Conservation (phyloP, 1,284 basidiomycete species). For the Pseudozyma tsukubaensis region DNA sequence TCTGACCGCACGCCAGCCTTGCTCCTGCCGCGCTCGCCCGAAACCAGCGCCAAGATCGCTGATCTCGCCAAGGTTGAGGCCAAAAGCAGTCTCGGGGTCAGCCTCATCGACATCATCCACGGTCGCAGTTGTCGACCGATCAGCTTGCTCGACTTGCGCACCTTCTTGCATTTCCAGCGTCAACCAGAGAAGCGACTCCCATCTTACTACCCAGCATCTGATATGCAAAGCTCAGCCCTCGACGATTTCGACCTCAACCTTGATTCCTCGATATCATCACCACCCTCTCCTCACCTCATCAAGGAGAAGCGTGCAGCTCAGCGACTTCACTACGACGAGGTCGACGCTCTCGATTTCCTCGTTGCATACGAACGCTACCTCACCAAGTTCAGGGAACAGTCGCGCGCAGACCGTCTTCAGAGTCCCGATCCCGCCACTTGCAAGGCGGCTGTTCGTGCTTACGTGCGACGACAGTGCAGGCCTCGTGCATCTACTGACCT, state of each 20-base stretch:
- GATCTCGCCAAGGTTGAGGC: conserved; percentile 24
- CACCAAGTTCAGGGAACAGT: conserved; percentile 37
- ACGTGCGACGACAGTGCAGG: conserved; percentile 32
- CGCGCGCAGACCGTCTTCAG: conserved; percentile 31
- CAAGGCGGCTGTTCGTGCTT: conserved; percentile 38
- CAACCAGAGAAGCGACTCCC: conserved; percentile 28
- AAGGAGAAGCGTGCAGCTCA: conserved; percentile 9
- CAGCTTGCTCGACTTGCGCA: conserved; percentile 38
- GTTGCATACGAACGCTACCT: conserved; percentile 54
- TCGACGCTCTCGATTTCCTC: conserved; percentile 56
- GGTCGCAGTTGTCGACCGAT: conserved; percentile 57
- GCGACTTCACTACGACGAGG: conserved; percentile 42
- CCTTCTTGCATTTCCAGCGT: conserved; percentile 43
- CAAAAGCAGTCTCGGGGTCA: conserved; percentile 38
- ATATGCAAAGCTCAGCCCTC: conserved; percentile 29
- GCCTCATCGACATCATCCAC: conserved; percentile 56
- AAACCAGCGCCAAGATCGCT: conserved; percentile 13
- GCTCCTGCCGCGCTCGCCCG: conserved; percentile 3
- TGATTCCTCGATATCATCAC: conserved; percentile 12
- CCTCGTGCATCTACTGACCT: conserved; percentile 30
- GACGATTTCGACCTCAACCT: conserved; percentile 35
- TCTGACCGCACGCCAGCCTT: conserved; percentile 11
- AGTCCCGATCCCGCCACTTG: conserved; percentile 44
- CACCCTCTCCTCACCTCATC: conserved; percentile 6
- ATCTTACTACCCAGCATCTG: conserved; percentile 42